Evolutionary conservation across 495 filamentous ascomycete genomes (phyloP), one percentile per base, ranked within the genome.

Genomic region (Xylaria acuta): DNA sequence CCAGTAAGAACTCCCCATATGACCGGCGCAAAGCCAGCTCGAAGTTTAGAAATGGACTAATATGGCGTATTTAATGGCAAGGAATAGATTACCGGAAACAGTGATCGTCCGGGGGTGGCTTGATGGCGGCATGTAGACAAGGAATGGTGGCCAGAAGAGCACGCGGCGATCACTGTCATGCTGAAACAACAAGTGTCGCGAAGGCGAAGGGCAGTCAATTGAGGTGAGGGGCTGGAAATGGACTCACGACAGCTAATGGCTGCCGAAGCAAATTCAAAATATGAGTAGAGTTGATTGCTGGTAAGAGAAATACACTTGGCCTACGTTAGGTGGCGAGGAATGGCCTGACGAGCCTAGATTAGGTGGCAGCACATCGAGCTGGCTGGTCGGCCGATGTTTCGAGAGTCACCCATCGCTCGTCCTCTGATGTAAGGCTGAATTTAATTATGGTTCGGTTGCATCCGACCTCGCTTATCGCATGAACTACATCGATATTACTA

Each of bases 81-180:
- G 12, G 63, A 65, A 27, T 65, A 18, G n/a, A 25, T 51, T 30
- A 34, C 64, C 38, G 22, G 34, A 34, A 56, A 38, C 30, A 7
- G 43, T 56, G 65, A 67, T 67, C 65, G 47, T 56, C 65, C 36
- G 45, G 65, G 65, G 65, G 34, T 41, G 36, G 34, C 65, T 67
- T 54, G 49, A 30, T 27, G 36, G 43, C 32, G 65, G 49, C 34
- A 22, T 38, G 65, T 14, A 47, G 3, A 30, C 7, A 27, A 32
- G 12, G 66, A 43, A 32, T 69, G 41, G 32, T n/a, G 8, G 65
- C 34, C 8, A 34, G 16, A n/a, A 22, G 34, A 59, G 30, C 63
- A 34, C 53, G 45, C 9, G 45, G 30, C 43, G 49, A 56, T 56
- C 49, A 8, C 49, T 54, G 56, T 36, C 30, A 51, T 41, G 38